These are phyloP conservation scores for Leccinum ochraceum DNA, from an alignment of 768 basidiomycete species.

Conservation along the genomic window DNA sequence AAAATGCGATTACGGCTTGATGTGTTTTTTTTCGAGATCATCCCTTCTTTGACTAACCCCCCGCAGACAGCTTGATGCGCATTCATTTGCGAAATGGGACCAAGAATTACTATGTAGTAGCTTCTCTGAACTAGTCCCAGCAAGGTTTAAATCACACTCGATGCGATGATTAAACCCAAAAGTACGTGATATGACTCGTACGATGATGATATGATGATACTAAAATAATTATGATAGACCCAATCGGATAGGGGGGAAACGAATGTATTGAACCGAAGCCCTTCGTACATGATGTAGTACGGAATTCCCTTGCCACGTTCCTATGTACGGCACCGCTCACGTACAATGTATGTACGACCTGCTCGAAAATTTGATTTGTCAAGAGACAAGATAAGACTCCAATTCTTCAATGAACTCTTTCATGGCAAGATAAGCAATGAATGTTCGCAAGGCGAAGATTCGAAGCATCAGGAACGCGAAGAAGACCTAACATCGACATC, in stretches of 20 bases:
- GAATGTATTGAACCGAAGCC: background rate
- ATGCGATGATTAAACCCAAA: background rate
- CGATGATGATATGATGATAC: no score
- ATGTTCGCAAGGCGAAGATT: background rate
- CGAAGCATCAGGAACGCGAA: background rate
- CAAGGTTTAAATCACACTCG: background rate
- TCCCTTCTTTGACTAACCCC: background rate
- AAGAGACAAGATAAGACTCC: background rate
- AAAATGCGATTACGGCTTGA: background rate
- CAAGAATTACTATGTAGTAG: no score
- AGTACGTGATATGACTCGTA: background rate
- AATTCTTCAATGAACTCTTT: background rate
- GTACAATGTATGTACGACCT: background rate
- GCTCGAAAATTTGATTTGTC: background rate
- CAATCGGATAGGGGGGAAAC: background rate
- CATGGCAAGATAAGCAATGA: background rate
- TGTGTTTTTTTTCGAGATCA: background rate
- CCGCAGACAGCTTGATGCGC: background rate
- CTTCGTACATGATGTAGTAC: background rate
- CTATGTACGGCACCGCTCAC: background rate
- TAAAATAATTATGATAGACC: background rate
- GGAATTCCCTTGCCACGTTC: background rate
- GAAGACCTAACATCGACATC: background rate
- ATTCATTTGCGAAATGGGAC: no score
- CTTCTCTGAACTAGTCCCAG: background rate